Evolutionary conservation across 129 eudicot species (phyloP).

Genomic region (Oenanthe sinensis): DNA sequence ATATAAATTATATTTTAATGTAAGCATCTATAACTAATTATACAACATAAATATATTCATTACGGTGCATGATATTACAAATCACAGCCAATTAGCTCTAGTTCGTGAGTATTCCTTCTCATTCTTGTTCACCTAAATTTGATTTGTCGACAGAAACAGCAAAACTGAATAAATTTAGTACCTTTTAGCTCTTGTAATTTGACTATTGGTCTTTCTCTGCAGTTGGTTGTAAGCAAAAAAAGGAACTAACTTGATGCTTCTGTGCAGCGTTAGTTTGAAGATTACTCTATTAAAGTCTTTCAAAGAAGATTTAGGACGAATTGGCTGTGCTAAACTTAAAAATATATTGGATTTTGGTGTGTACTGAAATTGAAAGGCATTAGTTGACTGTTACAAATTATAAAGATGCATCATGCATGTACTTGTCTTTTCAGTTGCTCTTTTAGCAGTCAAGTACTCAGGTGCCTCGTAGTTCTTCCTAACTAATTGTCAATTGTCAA

Average conservation of each 20-base stretch:
- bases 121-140: not conserved
- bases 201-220: not conserved
- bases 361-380: constrained; percentile 1
- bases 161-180: not conserved
- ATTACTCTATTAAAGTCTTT: not conserved
- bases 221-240: constrained; percentile 6
- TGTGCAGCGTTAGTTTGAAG: not conserved
- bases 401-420: not conserved
- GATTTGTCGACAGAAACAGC: not conserved
- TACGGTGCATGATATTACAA: no score
- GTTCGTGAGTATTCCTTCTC: constrained; percentile 3
- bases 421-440: not conserved
- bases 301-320: not conserved
- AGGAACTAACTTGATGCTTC: not conserved
- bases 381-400: not conserved
- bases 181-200: not conserved
- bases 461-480: not conserved
- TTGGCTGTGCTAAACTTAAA: not conserved
- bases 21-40: no score
- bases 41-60: no score
- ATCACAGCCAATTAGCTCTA: no score
- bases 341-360: not conserved
- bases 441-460: not conserved
- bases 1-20: no score
- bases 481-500: constrained; percentile 1